phyloP scores from a whole-genome alignment of 139 green algal genomes.

The Coelastrella sp. region DNA sequence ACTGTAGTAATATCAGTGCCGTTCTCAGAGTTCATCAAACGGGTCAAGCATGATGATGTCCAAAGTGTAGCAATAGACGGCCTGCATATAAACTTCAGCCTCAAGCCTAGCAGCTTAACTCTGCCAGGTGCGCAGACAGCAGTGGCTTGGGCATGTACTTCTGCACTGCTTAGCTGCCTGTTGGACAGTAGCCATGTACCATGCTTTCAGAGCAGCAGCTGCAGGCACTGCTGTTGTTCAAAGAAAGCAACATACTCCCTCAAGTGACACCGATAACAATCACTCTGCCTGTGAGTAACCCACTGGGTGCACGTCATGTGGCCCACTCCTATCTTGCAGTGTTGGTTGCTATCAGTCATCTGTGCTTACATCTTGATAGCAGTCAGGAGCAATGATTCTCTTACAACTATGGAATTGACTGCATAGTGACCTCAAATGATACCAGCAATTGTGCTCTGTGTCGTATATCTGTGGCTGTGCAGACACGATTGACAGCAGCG shows the following conservation, averaged over 20 bases:
- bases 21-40: conserved; percentile 84
- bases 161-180: neutral
- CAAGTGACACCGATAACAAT: too few species aligned
- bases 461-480: neutral
- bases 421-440: too few species aligned
- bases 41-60: conserved; percentile 81
- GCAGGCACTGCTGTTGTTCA: too few species aligned
- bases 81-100: conserved; percentile 64
- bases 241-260: too few species aligned
- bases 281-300: too few species aligned
- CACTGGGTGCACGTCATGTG: too few species aligned
- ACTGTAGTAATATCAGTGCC: conserved; percentile 62
- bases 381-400: too few species aligned
- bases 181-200: neutral
- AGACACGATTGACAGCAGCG: neutral
- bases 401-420: too few species aligned
- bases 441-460: neutral
- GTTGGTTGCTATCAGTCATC: too few species aligned
- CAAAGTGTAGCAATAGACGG: conserved; percentile 82
- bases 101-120: conserved; percentile 55
- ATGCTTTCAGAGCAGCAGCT: too few species aligned
- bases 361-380: too few species aligned
- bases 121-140: conserved; percentile 32
- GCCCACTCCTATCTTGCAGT: too few species aligned
- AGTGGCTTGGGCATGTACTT: neutral